Evolutionary conservation across 169 alveolate species (phyloP).

Genomic region (Cardiosporidium cionae): DNA sequence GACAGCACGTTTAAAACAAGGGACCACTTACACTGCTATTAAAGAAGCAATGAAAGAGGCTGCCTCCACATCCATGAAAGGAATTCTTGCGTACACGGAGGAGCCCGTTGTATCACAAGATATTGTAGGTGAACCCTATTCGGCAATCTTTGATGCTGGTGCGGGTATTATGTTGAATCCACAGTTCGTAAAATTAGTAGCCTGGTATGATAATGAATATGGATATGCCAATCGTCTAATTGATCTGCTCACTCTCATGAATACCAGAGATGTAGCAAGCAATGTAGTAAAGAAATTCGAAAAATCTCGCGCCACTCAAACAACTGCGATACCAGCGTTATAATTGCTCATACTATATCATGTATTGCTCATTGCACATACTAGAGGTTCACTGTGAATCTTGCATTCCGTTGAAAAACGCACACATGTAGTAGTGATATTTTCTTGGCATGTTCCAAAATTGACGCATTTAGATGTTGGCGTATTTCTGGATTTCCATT

Average conservation of each 20-base stretch:
- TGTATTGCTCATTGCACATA: too few relatives aligned
- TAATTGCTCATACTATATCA: too few relatives aligned
- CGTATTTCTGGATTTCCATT: too few relatives aligned
- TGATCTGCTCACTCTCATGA: slow-evolving; percentile 78
- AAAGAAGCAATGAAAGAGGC: slow-evolving; percentile 84
- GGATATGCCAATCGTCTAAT: slow-evolving; percentile 95
- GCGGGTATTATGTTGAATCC: slow-evolving; percentile 95
- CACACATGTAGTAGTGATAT: too few relatives aligned
- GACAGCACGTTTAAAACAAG: slow-evolving; percentile 86
- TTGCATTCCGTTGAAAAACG: too few relatives aligned
- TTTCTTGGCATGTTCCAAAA: too few relatives aligned
- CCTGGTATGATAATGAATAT: slow-evolving; percentile 99
- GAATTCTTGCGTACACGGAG: slow-evolving; percentile 90
- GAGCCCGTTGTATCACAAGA: slow-evolving; percentile 91
- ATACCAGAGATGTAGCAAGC: slow-evolving; percentile 35
- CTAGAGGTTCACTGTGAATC: too few relatives aligned
- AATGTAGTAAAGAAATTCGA: too few relatives aligned
- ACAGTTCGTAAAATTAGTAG: slow-evolving; percentile 88
- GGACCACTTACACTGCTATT: slow-evolving; percentile 84
- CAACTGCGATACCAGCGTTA: too few relatives aligned
- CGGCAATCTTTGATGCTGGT: slow-evolving; percentile 89
- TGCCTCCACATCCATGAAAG: slow-evolving; percentile 79
- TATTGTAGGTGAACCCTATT: slow-evolving; percentile 81
- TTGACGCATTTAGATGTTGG: too few relatives aligned
- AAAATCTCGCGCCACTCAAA: too few relatives aligned